Percentiles rank a stretch among this genome's conserved stretches.
Conservation (phyloP, 2,329 filamentous ascomycete genomes). For the Nigrospora sphaerica region DNA sequence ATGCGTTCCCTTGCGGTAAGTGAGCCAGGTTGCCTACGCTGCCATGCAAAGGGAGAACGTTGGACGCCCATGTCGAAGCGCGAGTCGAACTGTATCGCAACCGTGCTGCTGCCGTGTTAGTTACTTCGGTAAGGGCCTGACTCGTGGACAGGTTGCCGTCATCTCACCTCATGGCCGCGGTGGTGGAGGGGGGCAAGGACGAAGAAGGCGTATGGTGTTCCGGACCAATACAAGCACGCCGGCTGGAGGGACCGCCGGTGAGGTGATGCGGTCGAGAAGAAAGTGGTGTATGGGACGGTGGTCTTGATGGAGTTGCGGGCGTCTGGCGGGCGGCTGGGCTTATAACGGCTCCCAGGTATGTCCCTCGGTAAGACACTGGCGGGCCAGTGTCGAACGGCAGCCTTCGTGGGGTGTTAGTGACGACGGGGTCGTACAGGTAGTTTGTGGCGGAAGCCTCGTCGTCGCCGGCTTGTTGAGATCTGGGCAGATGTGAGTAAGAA, state of each 20-base stretch:
- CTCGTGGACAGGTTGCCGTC: background rate
- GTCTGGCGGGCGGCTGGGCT: constrained; percentile 10
- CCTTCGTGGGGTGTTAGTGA: constrained; percentile 12
- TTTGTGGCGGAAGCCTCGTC: constrained; percentile 13
- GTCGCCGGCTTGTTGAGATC: constrained; percentile 15
- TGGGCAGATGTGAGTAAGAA: constrained; percentile 18
- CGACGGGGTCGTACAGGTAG: constrained; percentile 12
- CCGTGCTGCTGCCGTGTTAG: constrained; percentile 32
- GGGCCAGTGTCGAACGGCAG: constrained; percentile 11
- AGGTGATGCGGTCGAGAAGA: background rate
- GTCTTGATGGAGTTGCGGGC: background rate
- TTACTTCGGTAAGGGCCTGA: constrained; percentile 7
- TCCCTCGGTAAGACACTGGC: constrained; percentile 12
- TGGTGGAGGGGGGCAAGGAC: constrained; percentile 9
- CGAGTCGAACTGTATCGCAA: constrained; percentile 42
- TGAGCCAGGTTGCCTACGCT: constrained; percentile 24
- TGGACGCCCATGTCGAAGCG: constrained; percentile 42
- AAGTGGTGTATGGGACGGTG: background rate
- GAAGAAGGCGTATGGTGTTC: constrained; percentile 16
- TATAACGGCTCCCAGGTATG: constrained; percentile 17
- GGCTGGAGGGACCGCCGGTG: constrained; percentile 16
- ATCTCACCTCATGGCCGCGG: constrained; percentile 29
- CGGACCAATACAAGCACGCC: constrained; percentile 24
- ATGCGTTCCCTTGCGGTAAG: background rate
- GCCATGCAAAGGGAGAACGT: constrained; percentile 43